Evolutionary conservation across 2,329 filamentous ascomycete genomes (phyloP).

Genomic region (Cordyceps farinosa): DNA sequence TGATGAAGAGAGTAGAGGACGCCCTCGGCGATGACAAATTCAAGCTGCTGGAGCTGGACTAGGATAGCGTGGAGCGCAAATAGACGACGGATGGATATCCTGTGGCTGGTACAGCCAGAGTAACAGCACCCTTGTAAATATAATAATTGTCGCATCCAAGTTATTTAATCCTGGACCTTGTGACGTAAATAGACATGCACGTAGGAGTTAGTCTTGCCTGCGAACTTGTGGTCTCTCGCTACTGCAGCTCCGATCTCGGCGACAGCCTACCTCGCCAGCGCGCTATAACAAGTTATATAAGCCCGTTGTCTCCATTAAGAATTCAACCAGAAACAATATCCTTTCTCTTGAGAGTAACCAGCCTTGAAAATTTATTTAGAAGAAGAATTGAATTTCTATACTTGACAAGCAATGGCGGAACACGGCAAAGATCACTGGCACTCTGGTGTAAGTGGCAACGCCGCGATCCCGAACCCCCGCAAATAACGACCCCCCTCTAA

Average conservation of each 20-base stretch:
- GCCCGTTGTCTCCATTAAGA: neutral
- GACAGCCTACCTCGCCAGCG: neutral
- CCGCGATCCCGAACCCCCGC: conserved; percentile 10
- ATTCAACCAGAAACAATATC: neutral
- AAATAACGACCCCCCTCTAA: conserved; percentile 21
- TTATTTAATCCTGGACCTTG: neutral
- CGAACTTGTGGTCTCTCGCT: neutral
- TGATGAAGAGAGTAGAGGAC: conserved; percentile 76
- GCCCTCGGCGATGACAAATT: conserved; percentile 61
- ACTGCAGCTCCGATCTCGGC: conserved; percentile 11
- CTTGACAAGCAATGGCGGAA: conserved; percentile 18
- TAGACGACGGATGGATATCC: neutral
- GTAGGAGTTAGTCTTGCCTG: neutral
- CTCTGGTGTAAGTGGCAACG: conserved; percentile 23
- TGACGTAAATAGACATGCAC: neutral
- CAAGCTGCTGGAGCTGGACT: conserved; percentile 47
- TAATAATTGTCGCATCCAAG: neutral
- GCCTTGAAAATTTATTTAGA: neutral
- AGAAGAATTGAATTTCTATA: neutral
- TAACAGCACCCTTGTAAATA: neutral
- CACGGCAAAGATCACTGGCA: conserved; percentile 28
- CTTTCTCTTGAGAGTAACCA: neutral
- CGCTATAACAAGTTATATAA: neutral
- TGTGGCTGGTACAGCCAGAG: neutral
- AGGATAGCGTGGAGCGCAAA: conserved; percentile 1